Evolutionary conservation across 2,329 filamentous ascomycete genomes (phyloP).

Genomic region (Phaeoacremonium minimum): DNA sequence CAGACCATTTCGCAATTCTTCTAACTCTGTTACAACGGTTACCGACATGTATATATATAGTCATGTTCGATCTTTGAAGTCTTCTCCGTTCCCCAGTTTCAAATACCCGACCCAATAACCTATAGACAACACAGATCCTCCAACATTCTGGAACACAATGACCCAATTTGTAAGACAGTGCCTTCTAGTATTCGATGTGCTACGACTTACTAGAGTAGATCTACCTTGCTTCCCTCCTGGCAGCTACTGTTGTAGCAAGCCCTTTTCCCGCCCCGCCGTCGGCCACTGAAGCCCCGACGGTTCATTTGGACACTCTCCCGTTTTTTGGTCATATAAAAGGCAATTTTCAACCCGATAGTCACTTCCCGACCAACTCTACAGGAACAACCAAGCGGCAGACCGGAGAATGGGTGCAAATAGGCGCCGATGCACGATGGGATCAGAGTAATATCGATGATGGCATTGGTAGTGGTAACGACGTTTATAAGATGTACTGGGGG

Average conservation of each 20-base stretch:
- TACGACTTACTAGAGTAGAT: no score
- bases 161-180: no score
- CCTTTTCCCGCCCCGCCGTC: not conserved
- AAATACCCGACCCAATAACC: no score
- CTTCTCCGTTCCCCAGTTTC: no score
- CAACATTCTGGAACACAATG: no score
- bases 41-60: no score
- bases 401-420: constrained; percentile 2
- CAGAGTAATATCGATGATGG: constrained; percentile 8
- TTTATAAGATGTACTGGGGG: constrained; percentile 22
- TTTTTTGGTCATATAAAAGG: constrained; percentile 6
- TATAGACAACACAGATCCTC: no score
- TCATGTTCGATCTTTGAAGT: no score
- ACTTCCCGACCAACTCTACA: constrained; percentile 2
- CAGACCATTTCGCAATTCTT: no score
- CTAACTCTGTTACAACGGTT: no score
- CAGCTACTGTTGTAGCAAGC: not conserved
- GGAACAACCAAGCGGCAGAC: not conserved
- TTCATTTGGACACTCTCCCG: not conserved
- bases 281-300: not conserved
- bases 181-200: no score
- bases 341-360: constrained; percentile 5
- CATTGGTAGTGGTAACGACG: constrained; percentile 15
- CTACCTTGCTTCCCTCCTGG: not conserved
- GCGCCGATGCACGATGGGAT: constrained; percentile 3